Percentiles rank a stretch among this genome's conserved stretches.
These are phyloP conservation scores for Amauroascus niger DNA, from an alignment of 2,329 filamentous ascomycete species.

Conservation along the genomic window DNA sequence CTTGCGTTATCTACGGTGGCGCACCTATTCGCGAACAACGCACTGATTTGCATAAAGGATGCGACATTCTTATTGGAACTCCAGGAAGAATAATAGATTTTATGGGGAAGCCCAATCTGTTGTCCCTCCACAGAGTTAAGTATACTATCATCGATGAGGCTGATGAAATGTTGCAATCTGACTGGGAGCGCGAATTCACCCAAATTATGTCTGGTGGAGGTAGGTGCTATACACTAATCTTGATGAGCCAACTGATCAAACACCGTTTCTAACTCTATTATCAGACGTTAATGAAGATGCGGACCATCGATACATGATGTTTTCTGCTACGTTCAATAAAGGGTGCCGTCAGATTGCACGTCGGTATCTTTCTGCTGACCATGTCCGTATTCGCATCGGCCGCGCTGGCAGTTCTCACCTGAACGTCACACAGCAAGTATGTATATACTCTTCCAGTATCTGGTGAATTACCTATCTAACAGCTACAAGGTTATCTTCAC, in stretches of 20 bases:
- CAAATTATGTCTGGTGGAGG: constrained; percentile 72
- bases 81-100: constrained; percentile 81
- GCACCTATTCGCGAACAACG: constrained; percentile 61
- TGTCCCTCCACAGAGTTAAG: constrained; percentile 27
- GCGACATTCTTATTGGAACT: constrained; percentile 79
- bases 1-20: constrained; percentile 82
- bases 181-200: constrained; percentile 68
- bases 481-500: constrained; percentile 51
- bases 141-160: constrained; percentile 82
- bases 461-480: constrained; percentile 14
- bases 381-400: constrained; percentile 75
- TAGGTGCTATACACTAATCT: constrained; percentile 39
- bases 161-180: constrained; percentile 74
- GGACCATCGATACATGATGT: constrained; percentile 65
- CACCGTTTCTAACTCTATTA: neutral
- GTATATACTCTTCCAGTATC: constrained; percentile 14
- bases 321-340: constrained; percentile 90
- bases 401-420: constrained; percentile 71
- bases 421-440: constrained; percentile 66
- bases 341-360: constrained; percentile 64
- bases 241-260: neutral
- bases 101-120: constrained; percentile 54
- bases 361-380: constrained; percentile 61
- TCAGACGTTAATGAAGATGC: constrained; percentile 64
- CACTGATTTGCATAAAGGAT: constrained; percentile 66